Base-by-base conservation (phyloP, 306 rosid species). In the Cicer pinnatifidum region DNA sequence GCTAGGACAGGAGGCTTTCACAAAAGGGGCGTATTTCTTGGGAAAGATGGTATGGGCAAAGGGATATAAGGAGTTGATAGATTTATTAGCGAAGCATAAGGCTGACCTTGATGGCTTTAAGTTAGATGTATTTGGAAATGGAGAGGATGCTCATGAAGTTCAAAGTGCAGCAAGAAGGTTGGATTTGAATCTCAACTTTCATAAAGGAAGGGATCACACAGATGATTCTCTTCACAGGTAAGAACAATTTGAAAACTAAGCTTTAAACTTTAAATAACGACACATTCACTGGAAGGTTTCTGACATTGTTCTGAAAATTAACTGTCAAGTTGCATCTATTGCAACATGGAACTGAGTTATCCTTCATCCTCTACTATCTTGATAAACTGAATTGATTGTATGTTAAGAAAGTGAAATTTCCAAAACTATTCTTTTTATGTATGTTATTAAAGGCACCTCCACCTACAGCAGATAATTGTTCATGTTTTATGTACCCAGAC, bases 21-120 rank as follows among this genome's bases (percentile, higher is more conserved):
- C 99, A 13, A 87, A 91, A 84, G 97, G 99, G 37, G 99, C 99
- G 64, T 94, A 94, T 86, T 94, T 91, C 92, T 81, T 94, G 77
- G 99, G 99, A 57, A 94, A 94, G 88, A 91, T 94, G 99, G 97
- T 94, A 7, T 94, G 99, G 99, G 97, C 99, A 38, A 94, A 94
- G 86, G 97, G 97, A 56, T 91, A 91, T 76, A 83, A 84, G 64
- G 99, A 94, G 82, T 82, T 94, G 83, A 87, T 94, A 80, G 91
- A 94, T 80, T 82, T 94, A 77, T 82, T 94, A 76, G 84, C 88
- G 45, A 91, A 87, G 74, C 90, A 87, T 81, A 91, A 86, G 87
- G 75, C 74, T 69, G 92, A 89, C 59, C 96, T 94, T 84, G 83
- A 85, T 83, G 97, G 97, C 72, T 84, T 91, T 85, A 94, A 91